phyloP scores from a whole-genome alignment of 768 basidiomycete genomes.

The Macrolepiota albuminosa region DNA sequence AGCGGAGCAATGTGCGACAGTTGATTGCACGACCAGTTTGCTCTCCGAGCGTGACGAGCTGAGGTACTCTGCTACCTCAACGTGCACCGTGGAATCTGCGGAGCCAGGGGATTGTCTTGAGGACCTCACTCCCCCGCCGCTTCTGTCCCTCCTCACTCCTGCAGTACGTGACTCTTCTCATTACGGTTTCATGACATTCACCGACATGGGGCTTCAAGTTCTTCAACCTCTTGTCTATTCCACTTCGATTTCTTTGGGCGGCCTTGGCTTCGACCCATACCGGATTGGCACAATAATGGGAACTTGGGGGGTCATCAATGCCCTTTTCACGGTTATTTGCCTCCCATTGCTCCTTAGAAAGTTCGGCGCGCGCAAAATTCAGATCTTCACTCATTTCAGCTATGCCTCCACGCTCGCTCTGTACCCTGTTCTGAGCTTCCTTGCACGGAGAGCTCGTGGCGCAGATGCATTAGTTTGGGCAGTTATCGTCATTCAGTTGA shows the following conservation, averaged over 20 bases:
- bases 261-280: constrained; percentile 60
- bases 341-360: constrained; percentile 47
- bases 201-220: constrained; percentile 30
- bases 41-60: constrained; percentile 4
- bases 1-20: constrained; percentile 1
- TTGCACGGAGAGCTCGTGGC: constrained; percentile 28
- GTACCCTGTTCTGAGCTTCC: constrained; percentile 31
- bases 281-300: constrained; percentile 58
- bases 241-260: constrained; percentile 57
- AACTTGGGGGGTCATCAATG: constrained; percentile 47
- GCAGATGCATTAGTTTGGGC: constrained; percentile 27
- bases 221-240: constrained; percentile 44
- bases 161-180: constrained; percentile 28
- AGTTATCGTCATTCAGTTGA: constrained; percentile 29
- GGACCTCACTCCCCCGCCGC: constrained; percentile 12
- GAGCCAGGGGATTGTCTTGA: constrained; percentile 2
- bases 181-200: constrained; percentile 32
- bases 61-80: constrained; percentile 8
- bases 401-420: constrained; percentile 21
- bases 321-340: constrained; percentile 47
- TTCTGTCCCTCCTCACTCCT: constrained; percentile 23
- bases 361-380: constrained; percentile 51
- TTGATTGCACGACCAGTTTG: constrained; percentile 14
- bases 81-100: constrained; percentile 1
- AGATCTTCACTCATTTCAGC: constrained; percentile 28